Base-by-base conservation (phyloP, 1,139 yeast species). In the Yamadazyma epiphylla region DNA sequence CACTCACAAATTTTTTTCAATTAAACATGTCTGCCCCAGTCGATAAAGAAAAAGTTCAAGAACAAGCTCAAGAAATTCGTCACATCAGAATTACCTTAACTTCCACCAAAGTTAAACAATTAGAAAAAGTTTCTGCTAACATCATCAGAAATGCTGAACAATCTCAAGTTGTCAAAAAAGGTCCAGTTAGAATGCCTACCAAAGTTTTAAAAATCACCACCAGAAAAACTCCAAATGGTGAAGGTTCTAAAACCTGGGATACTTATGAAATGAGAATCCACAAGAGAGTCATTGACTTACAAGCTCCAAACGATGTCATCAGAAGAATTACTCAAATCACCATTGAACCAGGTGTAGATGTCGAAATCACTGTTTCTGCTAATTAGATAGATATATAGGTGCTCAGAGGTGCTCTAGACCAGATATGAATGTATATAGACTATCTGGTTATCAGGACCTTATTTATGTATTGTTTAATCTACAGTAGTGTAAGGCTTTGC, bases 151-250 rank as follows among this genome's bases (percentile, higher is more conserved):
- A 88, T 64, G 96, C 97, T 69, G 76, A 74, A 67, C 77, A 75
- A 68, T 72, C 78, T 72, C 70, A 82, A 61, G 77, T 87, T 61
- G 79, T 77, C 70, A 85, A 82, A 80, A 86, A 87, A 80, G 99
- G 99, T 62, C 98, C 98, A 56, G 96, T 94, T 64, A 87, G 98
- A 84, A 75, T 94, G 77, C 99, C 99, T 77, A 94, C 98, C 74
- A 94, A 89, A 84, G 94, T 85, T 57, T 85, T 94, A 66, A 88
- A 85, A 75, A 80, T 94, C 77, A 80, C 95, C 77, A 91, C 99
- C 85, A 89, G 99, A 86, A 94, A 94, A 88, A 83, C 98, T 65
- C 99, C 99, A 63, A 94, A 94, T 73, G 99, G 99, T 89, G 97
- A 94, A 80, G 99, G 99, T 89, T 91, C 98, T 60, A 91, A 94